Conservation (phyloP, 2,329 filamentous ascomycete species). For the Clonostachys chloroleuca region DNA sequence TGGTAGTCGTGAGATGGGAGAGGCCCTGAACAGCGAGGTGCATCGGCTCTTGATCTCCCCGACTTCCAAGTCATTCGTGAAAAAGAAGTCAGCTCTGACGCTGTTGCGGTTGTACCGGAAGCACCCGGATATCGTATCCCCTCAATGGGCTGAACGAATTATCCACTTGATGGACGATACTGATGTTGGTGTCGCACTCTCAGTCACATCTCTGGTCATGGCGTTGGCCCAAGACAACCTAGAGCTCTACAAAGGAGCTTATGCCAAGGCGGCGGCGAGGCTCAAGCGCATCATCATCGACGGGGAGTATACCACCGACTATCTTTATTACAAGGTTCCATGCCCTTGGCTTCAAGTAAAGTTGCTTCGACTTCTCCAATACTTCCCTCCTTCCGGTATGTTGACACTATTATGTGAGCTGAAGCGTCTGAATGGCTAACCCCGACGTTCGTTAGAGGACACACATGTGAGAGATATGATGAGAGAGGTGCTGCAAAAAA, state of each 20-base stretch:
- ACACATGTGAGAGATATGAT: conserved; percentile 89
- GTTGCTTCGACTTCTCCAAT: conserved; percentile 84
- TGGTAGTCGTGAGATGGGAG: conserved; percentile 93
- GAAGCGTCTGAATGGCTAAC: too few species aligned
- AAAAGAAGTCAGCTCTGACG: conserved; percentile 97
- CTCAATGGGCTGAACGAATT: conserved; percentile 96
- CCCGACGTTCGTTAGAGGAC: conserved; percentile 58
- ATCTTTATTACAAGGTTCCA: conserved; percentile 99
- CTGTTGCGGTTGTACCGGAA: conserved; percentile 92
- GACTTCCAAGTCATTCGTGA: conserved; percentile 91
- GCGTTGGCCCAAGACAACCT: conserved; percentile 87
- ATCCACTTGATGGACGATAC: conserved; percentile 98
- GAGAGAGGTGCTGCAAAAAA: conserved; percentile 84
- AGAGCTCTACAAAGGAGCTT: conserved; percentile 92
- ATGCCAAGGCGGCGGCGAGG: conserved; percentile 86
- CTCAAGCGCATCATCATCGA: conserved; percentile 89
- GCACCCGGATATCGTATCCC: conserved; percentile 86
- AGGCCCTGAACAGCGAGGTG: conserved; percentile 86
- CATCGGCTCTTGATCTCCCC: conserved; percentile 92
- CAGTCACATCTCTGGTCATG: conserved; percentile 94
- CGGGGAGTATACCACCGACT: conserved; percentile 83
- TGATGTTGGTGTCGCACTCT: conserved; percentile 90
- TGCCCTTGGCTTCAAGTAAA: conserved; percentile 99
- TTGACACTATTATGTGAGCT: conserved; percentile 6
- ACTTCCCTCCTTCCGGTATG: conserved; percentile 88